Percentiles rank a stretch among this genome's conserved stretches.
phyloP scores from a whole-genome alignment of 2,329 filamentous ascomycete species.

The Penicillium sp. region DNA sequence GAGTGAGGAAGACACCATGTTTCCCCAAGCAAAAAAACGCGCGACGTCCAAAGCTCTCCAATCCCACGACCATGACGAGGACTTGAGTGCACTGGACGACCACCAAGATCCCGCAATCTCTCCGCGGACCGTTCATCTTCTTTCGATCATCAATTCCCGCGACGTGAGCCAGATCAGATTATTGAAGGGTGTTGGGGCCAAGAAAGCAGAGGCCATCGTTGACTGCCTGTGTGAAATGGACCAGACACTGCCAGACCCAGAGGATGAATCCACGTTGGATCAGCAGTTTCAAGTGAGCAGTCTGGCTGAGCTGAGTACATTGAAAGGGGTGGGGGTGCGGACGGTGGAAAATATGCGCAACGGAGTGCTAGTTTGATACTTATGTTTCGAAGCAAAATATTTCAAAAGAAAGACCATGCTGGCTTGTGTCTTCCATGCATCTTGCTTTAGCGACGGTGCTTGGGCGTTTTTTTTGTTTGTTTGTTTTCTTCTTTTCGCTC shows the following conservation, averaged over 20 bases:
- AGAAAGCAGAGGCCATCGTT: constrained; percentile 45
- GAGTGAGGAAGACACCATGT: constrained; percentile 29
- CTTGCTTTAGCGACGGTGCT: constrained; percentile 27
- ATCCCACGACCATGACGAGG: constrained; percentile 14
- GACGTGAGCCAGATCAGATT: constrained; percentile 43
- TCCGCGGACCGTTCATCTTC: constrained; percentile 40
- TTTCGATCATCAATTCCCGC: constrained; percentile 43
- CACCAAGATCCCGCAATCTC: constrained; percentile 25
- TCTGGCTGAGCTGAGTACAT: constrained; percentile 36
- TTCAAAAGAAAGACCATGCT: no score
- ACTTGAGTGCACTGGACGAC: constrained; percentile 14
- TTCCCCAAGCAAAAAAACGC: constrained; percentile 26
- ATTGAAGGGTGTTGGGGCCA: constrained; percentile 43
- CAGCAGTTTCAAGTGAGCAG: constrained; percentile 32
- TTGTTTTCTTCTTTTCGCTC: constrained; percentile 4
- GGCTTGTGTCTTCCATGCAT: constrained; percentile 8
- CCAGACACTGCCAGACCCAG: constrained; percentile 15
- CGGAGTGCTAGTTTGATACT: constrained; percentile 32
- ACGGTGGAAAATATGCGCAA: constrained; percentile 45
- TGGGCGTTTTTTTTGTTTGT: constrained; percentile 14
- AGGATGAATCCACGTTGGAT: constrained; percentile 9
- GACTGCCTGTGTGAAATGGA: constrained; percentile 43
- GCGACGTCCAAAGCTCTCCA: constrained; percentile 17
- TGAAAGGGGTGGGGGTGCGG: constrained; percentile 42
- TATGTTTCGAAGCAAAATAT: no score